Percentiles rank a stretch among this genome's conserved stretches.
phyloP scores from a whole-genome alignment of 208 protist species.

The Acanthamoeba healyi region DNA sequence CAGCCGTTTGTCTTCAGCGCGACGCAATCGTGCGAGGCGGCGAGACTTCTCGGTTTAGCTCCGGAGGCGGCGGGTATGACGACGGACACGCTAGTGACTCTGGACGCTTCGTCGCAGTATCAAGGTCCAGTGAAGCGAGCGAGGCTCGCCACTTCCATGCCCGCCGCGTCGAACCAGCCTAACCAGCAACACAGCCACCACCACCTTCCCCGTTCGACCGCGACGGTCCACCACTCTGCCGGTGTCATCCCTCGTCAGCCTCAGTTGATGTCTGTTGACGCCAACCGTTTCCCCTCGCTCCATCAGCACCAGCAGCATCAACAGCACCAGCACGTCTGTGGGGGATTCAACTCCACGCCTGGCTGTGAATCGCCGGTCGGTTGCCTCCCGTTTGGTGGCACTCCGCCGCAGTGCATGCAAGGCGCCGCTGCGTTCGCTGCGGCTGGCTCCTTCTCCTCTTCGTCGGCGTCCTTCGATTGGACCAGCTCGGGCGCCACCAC shows the following conservation, averaged over 20 bases:
- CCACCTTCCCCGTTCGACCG: too few relatives aligned
- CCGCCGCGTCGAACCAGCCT: background rate
- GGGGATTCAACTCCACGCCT: background rate
- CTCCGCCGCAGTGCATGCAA: background rate
- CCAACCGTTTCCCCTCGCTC: background rate
- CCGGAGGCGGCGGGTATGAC: too few relatives aligned
- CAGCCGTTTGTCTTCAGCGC: too few relatives aligned
- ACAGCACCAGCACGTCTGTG: background rate
- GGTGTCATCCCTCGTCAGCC: background rate
- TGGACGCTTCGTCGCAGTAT: background rate
- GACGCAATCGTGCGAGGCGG: background rate
- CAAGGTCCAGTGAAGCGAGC: background rate
- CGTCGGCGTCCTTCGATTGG: background rate
- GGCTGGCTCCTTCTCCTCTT: background rate
- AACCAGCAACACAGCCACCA: background rate
- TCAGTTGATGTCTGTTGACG: constrained; percentile 2
- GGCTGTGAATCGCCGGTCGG: background rate
- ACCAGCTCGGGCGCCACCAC: background rate
- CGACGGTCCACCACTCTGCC: background rate
- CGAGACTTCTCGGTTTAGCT: background rate
- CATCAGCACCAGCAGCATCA: background rate
- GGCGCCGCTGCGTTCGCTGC: background rate
- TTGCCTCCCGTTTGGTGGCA: background rate
- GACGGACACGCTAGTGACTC: background rate
- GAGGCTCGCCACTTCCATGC: background rate